Evolutionary conservation across 768 basidiomycete genomes (phyloP).

Genomic region (Tylopilus subfusipes): DNA sequence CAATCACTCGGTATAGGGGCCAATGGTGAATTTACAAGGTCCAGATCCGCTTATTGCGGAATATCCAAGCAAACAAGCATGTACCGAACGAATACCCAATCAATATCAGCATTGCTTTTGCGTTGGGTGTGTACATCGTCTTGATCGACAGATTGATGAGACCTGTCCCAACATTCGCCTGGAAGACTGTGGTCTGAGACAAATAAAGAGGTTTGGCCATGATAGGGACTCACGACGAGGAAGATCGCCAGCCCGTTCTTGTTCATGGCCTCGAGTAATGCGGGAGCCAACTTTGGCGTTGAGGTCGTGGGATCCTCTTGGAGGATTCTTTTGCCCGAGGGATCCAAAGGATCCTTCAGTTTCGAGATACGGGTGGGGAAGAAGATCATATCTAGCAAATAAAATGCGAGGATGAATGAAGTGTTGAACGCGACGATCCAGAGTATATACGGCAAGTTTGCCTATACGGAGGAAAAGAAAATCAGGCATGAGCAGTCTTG

Average conservation of each 20-base stretch:
- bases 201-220: neutral
- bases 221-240: slow-evolving; percentile 57
- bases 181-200: neutral
- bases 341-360: slow-evolving; percentile 22
- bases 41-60: slow-evolving; percentile 36
- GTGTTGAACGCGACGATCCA: slow-evolving; percentile 92
- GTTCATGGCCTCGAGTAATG: slow-evolving; percentile 78
- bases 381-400: slow-evolving; percentile 70
- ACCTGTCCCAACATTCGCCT: slow-evolving; percentile 91
- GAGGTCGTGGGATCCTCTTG: slow-evolving; percentile 24
- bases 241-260: slow-evolving; percentile 77
- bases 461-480: slow-evolving; percentile 42
- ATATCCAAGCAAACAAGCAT: slow-evolving; percentile 62
- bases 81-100: slow-evolving; percentile 55
- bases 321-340: slow-evolving; percentile 23
- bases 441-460: slow-evolving; percentile 82
- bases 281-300: slow-evolving; percentile 33
- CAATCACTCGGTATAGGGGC: too few relatives aligned
- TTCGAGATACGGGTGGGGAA: slow-evolving; percentile 44
- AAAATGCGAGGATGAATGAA: slow-evolving; percentile 76
- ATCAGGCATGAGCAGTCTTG: neutral
- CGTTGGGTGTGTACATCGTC: slow-evolving; percentile 74
- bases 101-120: slow-evolving; percentile 59
- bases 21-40: slow-evolving; percentile 8
- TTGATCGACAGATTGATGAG: slow-evolving; percentile 71